These are phyloP conservation scores for Nicotiana benthamiana DNA, from an alignment of 257 asterid genomes.

Conservation along the genomic window DNA sequence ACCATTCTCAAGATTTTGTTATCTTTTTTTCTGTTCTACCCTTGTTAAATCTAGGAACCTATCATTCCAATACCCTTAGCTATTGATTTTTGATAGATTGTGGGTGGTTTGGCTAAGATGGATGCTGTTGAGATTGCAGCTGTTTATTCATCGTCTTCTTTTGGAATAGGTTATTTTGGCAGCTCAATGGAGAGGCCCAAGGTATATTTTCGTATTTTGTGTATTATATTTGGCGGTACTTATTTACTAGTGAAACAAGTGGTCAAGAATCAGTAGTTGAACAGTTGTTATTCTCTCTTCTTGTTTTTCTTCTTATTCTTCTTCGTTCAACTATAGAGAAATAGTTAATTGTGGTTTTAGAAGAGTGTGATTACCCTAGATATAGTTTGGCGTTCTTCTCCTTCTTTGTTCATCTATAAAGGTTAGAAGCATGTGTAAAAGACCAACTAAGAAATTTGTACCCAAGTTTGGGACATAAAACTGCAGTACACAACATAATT, in stretches of 20 bases:
- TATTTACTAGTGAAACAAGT: background rate
- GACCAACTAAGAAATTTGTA: too few relatives aligned
- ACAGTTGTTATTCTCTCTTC: background rate
- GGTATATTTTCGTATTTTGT: conserved; percentile 29
- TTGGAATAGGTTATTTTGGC: conserved; percentile 89
- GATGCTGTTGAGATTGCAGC: conserved; percentile 81
- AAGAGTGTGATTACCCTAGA: background rate
- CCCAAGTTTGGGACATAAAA: too few relatives aligned
- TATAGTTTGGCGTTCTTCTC: too few relatives aligned
- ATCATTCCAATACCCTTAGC: too few relatives aligned
- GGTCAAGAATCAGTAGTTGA: background rate
- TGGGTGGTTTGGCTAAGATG: conserved; percentile 27
- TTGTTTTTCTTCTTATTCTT: too few relatives aligned
- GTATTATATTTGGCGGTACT: background rate
- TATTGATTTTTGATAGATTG: conserved; percentile 29
- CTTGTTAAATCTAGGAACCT: background rate
- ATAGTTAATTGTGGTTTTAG: too few relatives aligned
- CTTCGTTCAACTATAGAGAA: background rate
- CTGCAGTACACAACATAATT: too few relatives aligned
- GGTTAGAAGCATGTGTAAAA: too few relatives aligned
- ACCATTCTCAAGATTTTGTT: background rate
- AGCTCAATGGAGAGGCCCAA: conserved; percentile 77
- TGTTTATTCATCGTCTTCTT: conserved; percentile 67
- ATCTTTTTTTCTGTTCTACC: background rate
- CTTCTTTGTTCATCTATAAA: too few relatives aligned